Conservation (phyloP, 192 early-diverging fungal species). For the Backusella morwellensis region DNA sequence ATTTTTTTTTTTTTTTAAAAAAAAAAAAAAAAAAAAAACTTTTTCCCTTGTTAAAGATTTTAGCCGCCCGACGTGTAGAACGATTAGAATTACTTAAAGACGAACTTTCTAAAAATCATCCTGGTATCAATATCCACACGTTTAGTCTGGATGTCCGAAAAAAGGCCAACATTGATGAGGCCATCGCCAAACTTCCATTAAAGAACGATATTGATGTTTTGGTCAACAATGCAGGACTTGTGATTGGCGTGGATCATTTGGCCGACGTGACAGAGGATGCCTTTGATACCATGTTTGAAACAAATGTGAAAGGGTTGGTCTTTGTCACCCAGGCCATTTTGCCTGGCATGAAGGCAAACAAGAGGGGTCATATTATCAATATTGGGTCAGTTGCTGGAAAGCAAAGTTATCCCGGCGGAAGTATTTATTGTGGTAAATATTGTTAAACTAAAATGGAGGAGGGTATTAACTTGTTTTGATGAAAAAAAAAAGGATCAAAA, state of each 20-base stretch:
- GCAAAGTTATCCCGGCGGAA: slow-evolving; percentile 67
- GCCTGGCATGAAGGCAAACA: slow-evolving; percentile 68
- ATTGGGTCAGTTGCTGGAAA: slow-evolving; percentile 79
- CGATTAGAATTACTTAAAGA: slow-evolving; percentile 56
- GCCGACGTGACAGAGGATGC: slow-evolving; percentile 55
- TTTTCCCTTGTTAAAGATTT: slow-evolving; percentile 22
- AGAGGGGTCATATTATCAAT: slow-evolving; percentile 82
- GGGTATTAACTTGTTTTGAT: not conserved
- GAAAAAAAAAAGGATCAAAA: slow-evolving; percentile 56
- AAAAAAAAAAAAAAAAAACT: not conserved
- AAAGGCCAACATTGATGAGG: slow-evolving; percentile 47
- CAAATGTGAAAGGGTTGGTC: slow-evolving; percentile 87
- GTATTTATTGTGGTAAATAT: slow-evolving; percentile 65
- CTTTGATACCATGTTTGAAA: slow-evolving; percentile 82
- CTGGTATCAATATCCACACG: slow-evolving; percentile 53
- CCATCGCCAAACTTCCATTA: slow-evolving; percentile 57
- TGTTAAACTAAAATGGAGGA: not conserved
- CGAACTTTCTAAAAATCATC: slow-evolving; percentile 45
- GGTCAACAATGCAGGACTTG: slow-evolving; percentile 83
- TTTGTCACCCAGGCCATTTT: slow-evolving; percentile 79
- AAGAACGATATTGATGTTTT: slow-evolving; percentile 70
- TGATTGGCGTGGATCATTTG: slow-evolving; percentile 72
- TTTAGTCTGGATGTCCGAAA: slow-evolving; percentile 73
- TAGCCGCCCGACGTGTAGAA: slow-evolving; percentile 66
- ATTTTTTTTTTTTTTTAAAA: not conserved